Evolutionary conservation across 148 eudicot genomes (phyloP).

Genomic region (Pouteria glomerata): DNA sequence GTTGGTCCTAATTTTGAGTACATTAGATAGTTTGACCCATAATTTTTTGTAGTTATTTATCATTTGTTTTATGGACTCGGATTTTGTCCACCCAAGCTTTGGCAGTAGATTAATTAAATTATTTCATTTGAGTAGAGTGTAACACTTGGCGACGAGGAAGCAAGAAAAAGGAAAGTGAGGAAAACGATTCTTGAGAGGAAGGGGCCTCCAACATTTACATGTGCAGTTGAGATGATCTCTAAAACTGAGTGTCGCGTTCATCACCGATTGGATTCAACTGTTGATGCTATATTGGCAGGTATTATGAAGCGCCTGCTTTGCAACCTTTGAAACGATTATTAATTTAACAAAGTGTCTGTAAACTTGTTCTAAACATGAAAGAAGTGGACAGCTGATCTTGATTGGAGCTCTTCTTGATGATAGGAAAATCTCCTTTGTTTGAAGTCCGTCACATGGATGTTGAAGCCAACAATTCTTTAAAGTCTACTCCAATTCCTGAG

Average conservation of each 20-base stretch:
- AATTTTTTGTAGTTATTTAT: too few relatives aligned
- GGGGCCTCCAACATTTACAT: slow-evolving; percentile 87
- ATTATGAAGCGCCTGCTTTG: neutral
- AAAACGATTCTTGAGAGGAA: slow-evolving; percentile 98
- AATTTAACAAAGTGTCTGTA: neutral
- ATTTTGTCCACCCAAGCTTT: neutral
- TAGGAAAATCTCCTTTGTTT: slow-evolving; percentile 70
- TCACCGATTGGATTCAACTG: slow-evolving; percentile 84
- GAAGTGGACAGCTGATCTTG: neutral
- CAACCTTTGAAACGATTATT: neutral
- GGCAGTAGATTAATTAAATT: neutral
- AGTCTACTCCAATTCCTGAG: slow-evolving; percentile 24
- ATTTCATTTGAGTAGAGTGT: slow-evolving; percentile 57
- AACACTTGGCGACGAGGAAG: slow-evolving; percentile 97
- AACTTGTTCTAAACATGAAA: neutral
- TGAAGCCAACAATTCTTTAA: slow-evolving; percentile 35
- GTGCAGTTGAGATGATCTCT: slow-evolving; percentile 93
- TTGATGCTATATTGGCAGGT: slow-evolving; percentile 95
- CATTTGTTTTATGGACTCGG: neutral
- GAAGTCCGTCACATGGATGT: slow-evolving; percentile 63
- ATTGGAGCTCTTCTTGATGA: slow-evolving; percentile 3
- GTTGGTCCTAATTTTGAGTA: neutral
- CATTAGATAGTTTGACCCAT: too few relatives aligned
- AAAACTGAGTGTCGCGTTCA: slow-evolving; percentile 88
- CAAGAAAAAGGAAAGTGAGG: slow-evolving; percentile 92